Base-by-base conservation (phyloP, 2,329 filamentous ascomycete species). In the Ceratocystis eucalypticola region DNA sequence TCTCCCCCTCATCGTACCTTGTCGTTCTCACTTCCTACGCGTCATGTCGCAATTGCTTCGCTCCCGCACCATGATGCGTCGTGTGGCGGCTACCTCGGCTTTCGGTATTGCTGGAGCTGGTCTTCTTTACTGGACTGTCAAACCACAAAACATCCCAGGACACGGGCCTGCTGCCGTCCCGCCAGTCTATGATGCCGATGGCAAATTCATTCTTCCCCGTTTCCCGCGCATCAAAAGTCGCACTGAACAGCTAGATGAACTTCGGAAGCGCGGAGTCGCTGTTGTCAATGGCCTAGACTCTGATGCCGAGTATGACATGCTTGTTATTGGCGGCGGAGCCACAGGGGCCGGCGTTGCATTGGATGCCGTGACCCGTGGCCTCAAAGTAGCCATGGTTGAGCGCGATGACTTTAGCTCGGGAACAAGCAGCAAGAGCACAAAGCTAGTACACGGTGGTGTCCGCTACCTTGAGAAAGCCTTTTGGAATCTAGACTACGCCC, bases 381-480 rank as follows among this genome's bases (percentile, higher is more conserved):
- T 90, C 70, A 88, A 85, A 74, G 87, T 90, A 64, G 87, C 87
- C 53, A 74, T 88, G 55, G 82, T 90, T 17, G 87, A 90, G 74
- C 79, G 86, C 65, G 87, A 89, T 72, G 87, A 90, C 74, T 89
- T 89, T 74, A 85, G 83, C 71, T 84, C 84, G 70, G 87, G 87
- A 53, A 89, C 87, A 12, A 88, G 86, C 74, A 87, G 84, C 72
- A 89, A 89, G 77, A 88, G 85, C 73, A 89, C 87, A 65, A 90
- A 90, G 76, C 79, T 89, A 67, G 87, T 90, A n/a, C 87, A 89
- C 74, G 87, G 87, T 65, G 87, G 87, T 72, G 87, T 90, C 64
- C 79, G 87, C 71, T 89, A 89, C 74, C 77, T 89, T 33, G 87
- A 89, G 74, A 89, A 90, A 76, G 87, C 87, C 50, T 82, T 90